Percentiles rank a stretch among this genome's conserved stretches.
Conservation (phyloP, 2,329 filamentous ascomycete species). For the Elsinoe australis region DNA sequence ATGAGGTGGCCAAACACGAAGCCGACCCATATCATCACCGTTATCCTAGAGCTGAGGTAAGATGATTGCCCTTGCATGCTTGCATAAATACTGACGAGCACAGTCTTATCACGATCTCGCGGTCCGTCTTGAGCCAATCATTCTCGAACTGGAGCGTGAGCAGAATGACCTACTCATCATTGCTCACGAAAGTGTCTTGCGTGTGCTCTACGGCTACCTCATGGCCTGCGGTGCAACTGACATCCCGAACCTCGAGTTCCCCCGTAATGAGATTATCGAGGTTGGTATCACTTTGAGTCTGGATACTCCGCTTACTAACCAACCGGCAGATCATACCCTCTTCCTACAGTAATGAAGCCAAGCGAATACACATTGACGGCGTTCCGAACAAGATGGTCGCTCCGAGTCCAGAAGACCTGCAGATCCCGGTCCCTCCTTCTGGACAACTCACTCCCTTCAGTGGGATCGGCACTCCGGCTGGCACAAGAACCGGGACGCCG, state of each 20-base stretch:
- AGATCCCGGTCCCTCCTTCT: conserved; percentile 63
- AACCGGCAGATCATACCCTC: conserved; percentile 71
- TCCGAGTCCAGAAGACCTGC: conserved; percentile 70
- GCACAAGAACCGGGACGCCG: conserved; percentile 17
- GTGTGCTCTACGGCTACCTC: conserved; percentile 91
- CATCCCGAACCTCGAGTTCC: conserved; percentile 88
- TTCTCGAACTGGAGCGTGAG: conserved; percentile 91
- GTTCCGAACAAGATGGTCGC: conserved; percentile 61
- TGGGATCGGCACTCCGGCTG: conserved; percentile 33
- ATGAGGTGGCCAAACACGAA: conserved; percentile 89
- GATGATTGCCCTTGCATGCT: conserved; percentile 17
- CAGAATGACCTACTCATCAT: conserved; percentile 98
- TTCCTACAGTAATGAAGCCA: conserved; percentile 93
- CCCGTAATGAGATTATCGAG: conserved; percentile 95
- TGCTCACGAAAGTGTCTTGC: conserved; percentile 93
- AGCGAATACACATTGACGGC: conserved; percentile 74
- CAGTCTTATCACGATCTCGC: conserved; percentile 97
- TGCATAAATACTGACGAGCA: conserved; percentile 22
- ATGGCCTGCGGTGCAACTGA: conserved; percentile 97
- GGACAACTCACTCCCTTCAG: conserved; percentile 40
- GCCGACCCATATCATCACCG: conserved; percentile 93
- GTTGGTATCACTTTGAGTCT: too few relatives aligned
- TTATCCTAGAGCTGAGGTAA: conserved; percentile 86
- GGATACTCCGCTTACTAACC: conserved; percentile 3
- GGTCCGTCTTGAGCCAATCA: conserved; percentile 95